Evolutionary conservation across 139 green algal genomes (phyloP).

Genomic region (Chlamydomonas sp.): DNA sequence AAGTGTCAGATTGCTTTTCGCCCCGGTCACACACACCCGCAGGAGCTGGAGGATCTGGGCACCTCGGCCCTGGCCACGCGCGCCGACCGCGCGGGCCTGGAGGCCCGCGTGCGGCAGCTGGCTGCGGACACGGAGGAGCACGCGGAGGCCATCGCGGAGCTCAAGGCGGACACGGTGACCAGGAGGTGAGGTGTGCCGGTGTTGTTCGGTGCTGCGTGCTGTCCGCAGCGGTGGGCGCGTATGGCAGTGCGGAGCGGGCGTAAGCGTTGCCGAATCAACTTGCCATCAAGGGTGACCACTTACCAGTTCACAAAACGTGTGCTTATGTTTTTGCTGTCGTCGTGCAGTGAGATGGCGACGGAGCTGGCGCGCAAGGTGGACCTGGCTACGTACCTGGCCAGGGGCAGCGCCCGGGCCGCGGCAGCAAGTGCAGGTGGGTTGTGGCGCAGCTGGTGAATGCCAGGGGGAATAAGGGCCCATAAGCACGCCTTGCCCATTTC

Average conservation of each 20-base stretch:
- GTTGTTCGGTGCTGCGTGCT: no score
- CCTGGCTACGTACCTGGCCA: slow-evolving; percentile 24
- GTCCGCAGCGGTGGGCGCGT: no score
- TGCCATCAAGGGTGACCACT: no score
- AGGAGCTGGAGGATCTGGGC: slow-evolving; percentile 11
- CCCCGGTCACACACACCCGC: no score
- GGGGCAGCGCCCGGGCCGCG: slow-evolving; percentile 16
- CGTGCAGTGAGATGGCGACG: neutral
- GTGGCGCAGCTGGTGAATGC: neutral
- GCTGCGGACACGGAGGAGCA: slow-evolving; percentile 12
- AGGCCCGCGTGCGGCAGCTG: slow-evolving; percentile 19
- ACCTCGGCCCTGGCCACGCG: neutral
- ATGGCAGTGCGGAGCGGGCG: no score
- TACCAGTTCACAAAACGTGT: neutral
- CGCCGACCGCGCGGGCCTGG: neutral
- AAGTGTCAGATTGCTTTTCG: neutral
- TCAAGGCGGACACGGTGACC: slow-evolving; percentile 5
- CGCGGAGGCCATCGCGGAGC: neutral
- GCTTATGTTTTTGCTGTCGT: neutral
- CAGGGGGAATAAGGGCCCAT: no score
- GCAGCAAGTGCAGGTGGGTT: slow-evolving; percentile 13
- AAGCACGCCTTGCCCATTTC: no score
- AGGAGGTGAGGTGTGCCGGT: neutral
- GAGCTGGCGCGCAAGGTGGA: slow-evolving; percentile 38
- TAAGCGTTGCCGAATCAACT: no score